Base-by-base conservation (phyloP, 768 basidiomycete species). In the Mycena belliarum region DNA sequence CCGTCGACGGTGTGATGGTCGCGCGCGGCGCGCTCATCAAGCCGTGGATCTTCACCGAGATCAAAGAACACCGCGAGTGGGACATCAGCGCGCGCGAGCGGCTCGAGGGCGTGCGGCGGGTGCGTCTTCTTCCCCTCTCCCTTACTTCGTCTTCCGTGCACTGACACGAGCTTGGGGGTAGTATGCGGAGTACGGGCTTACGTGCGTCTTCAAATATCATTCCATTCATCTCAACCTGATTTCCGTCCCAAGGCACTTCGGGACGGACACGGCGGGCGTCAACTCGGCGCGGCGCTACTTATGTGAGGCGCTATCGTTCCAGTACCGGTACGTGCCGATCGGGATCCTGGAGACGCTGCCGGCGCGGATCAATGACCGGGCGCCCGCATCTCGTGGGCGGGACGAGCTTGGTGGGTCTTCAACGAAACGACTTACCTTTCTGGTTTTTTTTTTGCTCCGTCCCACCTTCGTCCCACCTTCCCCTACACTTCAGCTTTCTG, bases 1-100 rank as follows among this genome's bases (percentile, higher is more conserved):
- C 93, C 6, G 94, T 97, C 0, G 95, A 98, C 68, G 95, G 95
- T 6, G 79, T 98, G 42, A 98, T 99, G 97, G 82, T 98, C 33
- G 97, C 87, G 1, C 80, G 97, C 21, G 97, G 97, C 0, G 96
- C 95, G 0, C 76, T 98, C 47, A 97, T 98, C 72, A 99, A 99
- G 72, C 91, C 93, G 1, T 93, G 91, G 91, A 87, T 95, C 51
- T 96, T 95, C 72, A 96, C 94, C 0, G 97, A 99, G 72, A 84
- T 98, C 68, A 89, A 94, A 69, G 97, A 98, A 68, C 80, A 76
- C 21, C 73, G 94, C 24, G 95, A 97, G 67, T 98, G 95, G 95
- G 93, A 95, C 68, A 95, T 95, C 65, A 89, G 86, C 66, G 83
- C 92, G 15, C 78, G 85, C 8, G 95, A 97, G 73, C 78, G 95